Evolutionary conservation across 169 alveolate genomes (phyloP), one percentile per base, ranked within the genome.

Genomic region (Cryptosporidium ubiquitum): DNA sequence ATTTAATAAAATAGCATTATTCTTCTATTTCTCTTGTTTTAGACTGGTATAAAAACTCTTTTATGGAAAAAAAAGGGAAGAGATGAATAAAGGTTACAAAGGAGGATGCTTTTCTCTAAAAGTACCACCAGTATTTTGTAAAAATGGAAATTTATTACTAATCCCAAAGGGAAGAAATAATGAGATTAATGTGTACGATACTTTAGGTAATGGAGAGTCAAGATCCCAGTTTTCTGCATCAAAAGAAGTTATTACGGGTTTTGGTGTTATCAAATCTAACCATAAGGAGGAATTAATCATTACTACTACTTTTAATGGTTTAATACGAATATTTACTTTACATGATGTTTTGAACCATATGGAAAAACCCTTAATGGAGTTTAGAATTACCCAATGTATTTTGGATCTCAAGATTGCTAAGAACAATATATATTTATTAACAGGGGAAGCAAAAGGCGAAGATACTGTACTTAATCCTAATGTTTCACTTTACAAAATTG

Each of bases 111-210:
- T 79, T 42, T 79, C 89, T 37, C 35, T 79, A 26, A 37, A 69
- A n/a, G 75, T 79, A 10, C 73, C 73, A 79, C 89, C 89, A 26
- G 89, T 79, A 20, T 79, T 79, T 79, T 79, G 58, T n/a, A 44
- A 35, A 14, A 52, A 58, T 61, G 89, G 89, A 18, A 64, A 14
- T 42, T 79, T 61, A 26, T 31, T 79, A 23, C 40, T 66, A 26
- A 79, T 79, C 10, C 79, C 89, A 39, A 79, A 58, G 29, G 89
- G 89, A 29, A 61, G 89, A 39, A 23, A 51, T 39, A 61, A 79
- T n/a, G 18, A 23, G 33, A 40, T 79, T 26, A 12, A 31, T 79
- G 39, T 79, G 1, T 79, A 79, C 42, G 68, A 79, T 6, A 79
- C 89, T 35, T 16, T 79, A 18, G 89, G 89, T 4, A 37, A 39